Evolutionary conservation across 1,284 basidiomycete species (phyloP).

Genomic region (Austropuccinia psidii): DNA sequence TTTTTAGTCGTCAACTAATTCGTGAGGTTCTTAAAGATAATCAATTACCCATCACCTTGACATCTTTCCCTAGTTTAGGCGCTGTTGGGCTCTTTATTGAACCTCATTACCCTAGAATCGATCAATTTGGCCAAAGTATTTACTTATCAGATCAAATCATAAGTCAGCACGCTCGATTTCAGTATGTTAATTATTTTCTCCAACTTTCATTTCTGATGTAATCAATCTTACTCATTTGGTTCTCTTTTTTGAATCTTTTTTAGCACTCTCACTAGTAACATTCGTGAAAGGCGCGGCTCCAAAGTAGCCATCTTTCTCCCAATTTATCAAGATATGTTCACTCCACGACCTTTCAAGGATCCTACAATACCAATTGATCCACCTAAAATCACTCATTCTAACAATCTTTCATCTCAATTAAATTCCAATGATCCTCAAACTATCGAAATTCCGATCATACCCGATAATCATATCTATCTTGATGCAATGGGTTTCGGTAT

Average conservation of each 20-base stretch:
- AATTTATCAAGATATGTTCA: constrained; percentile 78
- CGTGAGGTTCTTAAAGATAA: constrained; percentile 71
- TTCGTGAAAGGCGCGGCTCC: constrained; percentile 75
- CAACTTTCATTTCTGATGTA: constrained; percentile 25
- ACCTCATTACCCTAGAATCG: constrained; percentile 68
- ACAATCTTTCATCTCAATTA: background rate
- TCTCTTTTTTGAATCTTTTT: constrained; percentile 1
- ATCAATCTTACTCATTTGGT: constrained; percentile 1
- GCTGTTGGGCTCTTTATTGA: constrained; percentile 80
- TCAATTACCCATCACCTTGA: constrained; percentile 86
- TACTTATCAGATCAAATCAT: constrained; percentile 95
- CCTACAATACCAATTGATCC: constrained; percentile 73
- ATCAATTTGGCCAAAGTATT: constrained; percentile 75
- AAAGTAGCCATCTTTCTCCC: constrained; percentile 96
- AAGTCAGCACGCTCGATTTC: constrained; percentile 94
- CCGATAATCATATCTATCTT: constrained; percentile 89
- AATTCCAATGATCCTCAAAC: constrained; percentile 60
- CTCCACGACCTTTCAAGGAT: constrained; percentile 80
- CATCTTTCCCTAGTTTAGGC: constrained; percentile 89
- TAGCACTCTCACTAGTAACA: constrained; percentile 92
- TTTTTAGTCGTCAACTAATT: constrained; percentile 67
- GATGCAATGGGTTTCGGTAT: constrained; percentile 99
- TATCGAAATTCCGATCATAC: constrained; percentile 79
- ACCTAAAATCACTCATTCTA: background rate
- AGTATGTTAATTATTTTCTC: constrained; percentile 56